These are phyloP conservation scores for Petrea volubilis DNA, from an alignment of 257 asterid genomes.

Conservation along the genomic window DNA sequence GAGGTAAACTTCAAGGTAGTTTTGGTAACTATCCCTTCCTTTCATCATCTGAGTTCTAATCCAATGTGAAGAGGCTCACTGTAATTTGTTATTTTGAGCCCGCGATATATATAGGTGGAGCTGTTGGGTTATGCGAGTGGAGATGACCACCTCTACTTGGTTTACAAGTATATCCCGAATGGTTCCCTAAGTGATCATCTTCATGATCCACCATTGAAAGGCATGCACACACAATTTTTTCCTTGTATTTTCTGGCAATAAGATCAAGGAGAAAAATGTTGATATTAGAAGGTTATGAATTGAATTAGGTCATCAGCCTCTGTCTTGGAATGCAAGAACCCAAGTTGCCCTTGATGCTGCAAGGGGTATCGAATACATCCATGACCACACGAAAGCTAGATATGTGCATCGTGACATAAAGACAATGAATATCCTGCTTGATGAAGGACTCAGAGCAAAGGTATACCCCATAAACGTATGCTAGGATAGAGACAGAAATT, in stretches of 20 bases:
- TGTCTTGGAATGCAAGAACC: slow-evolving; percentile 79
- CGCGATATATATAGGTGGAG: slow-evolving; percentile 56
- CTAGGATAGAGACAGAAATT: too few species aligned
- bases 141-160: slow-evolving; percentile 80
- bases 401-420: slow-evolving; percentile 90
- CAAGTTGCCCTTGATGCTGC: slow-evolving; percentile 81
- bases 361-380: slow-evolving; percentile 84
- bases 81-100: slow-evolving; percentile 6
- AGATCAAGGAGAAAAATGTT: slow-evolving; percentile 2
- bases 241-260: neutral
- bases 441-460: slow-evolving; percentile 83
- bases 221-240: slow-evolving; percentile 30
- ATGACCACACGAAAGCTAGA: slow-evolving; percentile 74
- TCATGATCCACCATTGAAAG: slow-evolving; percentile 77
- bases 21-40: too few species aligned
- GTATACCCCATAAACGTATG: slow-evolving; percentile 30
- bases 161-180: slow-evolving; percentile 61
- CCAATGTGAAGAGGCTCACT: neutral
- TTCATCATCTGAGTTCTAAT: neutral
- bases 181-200: slow-evolving; percentile 81
- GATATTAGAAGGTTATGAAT: neutral
- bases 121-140: slow-evolving; percentile 85
- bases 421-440: slow-evolving; percentile 76
- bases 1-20: too few species aligned
- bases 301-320: slow-evolving; percentile 75